Percentiles rank a stretch among this genome's conserved stretches.
These are phyloP conservation scores for Colletotrichum horii DNA, from an alignment of 2,329 filamentous ascomycete genomes.

Conservation along the genomic window DNA sequence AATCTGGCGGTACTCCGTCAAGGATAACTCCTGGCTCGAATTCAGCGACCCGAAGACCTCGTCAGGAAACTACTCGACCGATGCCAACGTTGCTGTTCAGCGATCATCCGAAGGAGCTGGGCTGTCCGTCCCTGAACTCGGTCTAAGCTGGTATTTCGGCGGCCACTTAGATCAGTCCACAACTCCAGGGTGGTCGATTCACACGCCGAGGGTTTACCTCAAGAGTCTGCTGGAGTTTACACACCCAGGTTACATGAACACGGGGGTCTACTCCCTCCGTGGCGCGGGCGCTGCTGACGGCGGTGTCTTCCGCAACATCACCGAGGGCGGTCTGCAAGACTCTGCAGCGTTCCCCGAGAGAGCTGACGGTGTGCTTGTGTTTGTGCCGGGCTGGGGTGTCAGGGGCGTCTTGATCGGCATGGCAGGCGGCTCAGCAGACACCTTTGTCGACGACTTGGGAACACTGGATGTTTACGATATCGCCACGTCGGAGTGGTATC, in stretches of 20 bases:
- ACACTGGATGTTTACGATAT: slow-evolving; percentile 78
- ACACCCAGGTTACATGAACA: slow-evolving; percentile 72
- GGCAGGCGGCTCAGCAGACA: slow-evolving; percentile 72
- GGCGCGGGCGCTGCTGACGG: slow-evolving; percentile 61
- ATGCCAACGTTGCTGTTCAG: slow-evolving; percentile 62
- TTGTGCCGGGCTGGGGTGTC: slow-evolving; percentile 76
- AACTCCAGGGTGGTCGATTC: slow-evolving; percentile 70
- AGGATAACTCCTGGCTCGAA: slow-evolving; percentile 65
- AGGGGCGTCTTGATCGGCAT: slow-evolving; percentile 75
- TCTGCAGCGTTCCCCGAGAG: slow-evolving; percentile 67
- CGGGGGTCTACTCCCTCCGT: slow-evolving; percentile 61
- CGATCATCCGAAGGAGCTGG: slow-evolving; percentile 77
- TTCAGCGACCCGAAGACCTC: slow-evolving; percentile 66
- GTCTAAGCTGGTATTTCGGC: slow-evolving; percentile 79
- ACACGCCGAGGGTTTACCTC: slow-evolving; percentile 69
- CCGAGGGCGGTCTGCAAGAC: slow-evolving; percentile 68
- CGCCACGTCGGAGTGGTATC: slow-evolving; percentile 73
- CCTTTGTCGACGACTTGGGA: slow-evolving; percentile 62
- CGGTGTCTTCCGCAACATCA: slow-evolving; percentile 77
- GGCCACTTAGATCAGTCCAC: slow-evolving; percentile 71
- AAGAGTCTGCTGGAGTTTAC: slow-evolving; percentile 79
- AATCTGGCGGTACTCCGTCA: slow-evolving; percentile 74
- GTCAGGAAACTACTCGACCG: slow-evolving; percentile 65
- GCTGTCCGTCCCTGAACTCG: slow-evolving; percentile 71
- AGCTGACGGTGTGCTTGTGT: slow-evolving; percentile 75